phyloP scores from a whole-genome alignment of 148 eudicot genomes.

The Spergularia marina region DNA sequence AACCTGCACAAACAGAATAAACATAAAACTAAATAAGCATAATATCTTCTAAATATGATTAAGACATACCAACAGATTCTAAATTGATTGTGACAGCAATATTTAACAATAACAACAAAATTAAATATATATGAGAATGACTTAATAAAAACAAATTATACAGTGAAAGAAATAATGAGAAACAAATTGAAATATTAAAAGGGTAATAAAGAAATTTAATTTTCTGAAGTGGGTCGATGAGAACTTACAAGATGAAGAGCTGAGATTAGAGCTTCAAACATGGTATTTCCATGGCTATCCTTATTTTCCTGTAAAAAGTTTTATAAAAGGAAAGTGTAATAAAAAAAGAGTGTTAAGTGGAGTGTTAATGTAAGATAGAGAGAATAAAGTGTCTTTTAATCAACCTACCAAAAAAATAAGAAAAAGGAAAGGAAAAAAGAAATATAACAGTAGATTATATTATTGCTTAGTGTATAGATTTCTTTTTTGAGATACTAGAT shows the following conservation, averaged over 20 bases:
- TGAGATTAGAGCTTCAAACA: constrained; percentile 23
- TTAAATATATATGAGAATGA: background rate
- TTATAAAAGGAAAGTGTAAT: constrained; percentile 1
- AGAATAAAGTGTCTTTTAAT: constrained; percentile 21
- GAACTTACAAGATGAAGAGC: constrained; percentile 28
- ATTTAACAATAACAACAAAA: background rate
- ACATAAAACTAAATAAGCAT: background rate
- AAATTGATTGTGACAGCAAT: background rate
- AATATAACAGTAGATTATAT: background rate
- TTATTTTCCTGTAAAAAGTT: background rate
- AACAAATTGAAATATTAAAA: constrained; percentile 18
- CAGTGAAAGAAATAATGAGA: background rate
- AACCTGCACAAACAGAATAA: constrained; percentile 22
- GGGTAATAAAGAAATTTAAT: constrained; percentile 23
- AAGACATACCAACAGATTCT: background rate
- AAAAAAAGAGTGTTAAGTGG: background rate
- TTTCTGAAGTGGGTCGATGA: constrained; percentile 31
- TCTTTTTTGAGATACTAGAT: constrained; percentile 12
- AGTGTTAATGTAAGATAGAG: background rate
- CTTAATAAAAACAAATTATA: background rate
- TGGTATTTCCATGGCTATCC: constrained; percentile 23
- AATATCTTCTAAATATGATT: background rate
- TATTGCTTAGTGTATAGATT: no score
- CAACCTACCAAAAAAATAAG: constrained; percentile 18
- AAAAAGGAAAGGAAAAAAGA: background rate